Percentiles rank a stretch among this genome's conserved stretches.
Conservation (phyloP, 306 rosid genomes). For the Begonia loranthoides region DNA sequence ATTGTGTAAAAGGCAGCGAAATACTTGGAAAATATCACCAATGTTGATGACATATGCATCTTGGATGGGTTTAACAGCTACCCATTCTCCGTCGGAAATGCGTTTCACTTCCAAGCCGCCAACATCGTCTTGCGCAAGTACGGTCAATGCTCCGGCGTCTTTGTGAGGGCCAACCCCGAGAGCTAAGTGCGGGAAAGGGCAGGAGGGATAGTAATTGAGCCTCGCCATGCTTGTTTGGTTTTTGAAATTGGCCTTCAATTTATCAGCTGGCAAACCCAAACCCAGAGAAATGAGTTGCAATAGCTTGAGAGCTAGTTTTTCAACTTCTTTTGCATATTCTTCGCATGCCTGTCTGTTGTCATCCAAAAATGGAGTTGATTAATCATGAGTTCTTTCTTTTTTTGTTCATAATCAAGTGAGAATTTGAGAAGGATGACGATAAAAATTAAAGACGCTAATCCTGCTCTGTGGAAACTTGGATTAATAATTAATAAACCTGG, state of each 20-base stretch:
- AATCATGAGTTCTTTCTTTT: too few species aligned
- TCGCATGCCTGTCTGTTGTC: constrained; percentile 43
- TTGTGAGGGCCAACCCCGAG: constrained; percentile 88
- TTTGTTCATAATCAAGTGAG: too few species aligned
- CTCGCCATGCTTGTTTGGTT: constrained; percentile 44
- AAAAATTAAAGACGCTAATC: too few species aligned
- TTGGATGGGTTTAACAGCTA: constrained; percentile 40
- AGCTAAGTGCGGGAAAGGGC: constrained; percentile 55
- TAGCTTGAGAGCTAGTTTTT: constrained; percentile 45
- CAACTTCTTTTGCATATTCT: constrained; percentile 46
- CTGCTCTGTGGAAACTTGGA: too few species aligned
- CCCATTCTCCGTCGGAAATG: constrained; percentile 60
- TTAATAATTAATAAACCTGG: too few species aligned
- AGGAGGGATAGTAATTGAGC: constrained; percentile 62
- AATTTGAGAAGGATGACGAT: too few species aligned
- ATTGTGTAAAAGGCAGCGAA: too few species aligned
- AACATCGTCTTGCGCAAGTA: constrained; percentile 67
- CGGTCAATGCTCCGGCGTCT: constrained; percentile 55
- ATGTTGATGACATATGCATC: constrained; percentile 58
- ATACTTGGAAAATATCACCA: constrained; percentile 69
- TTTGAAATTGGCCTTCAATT: constrained; percentile 29
- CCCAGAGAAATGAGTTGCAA: constrained; percentile 46
- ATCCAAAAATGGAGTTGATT: too few species aligned
- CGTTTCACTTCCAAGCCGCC: constrained; percentile 56
- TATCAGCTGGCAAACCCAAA: constrained; percentile 34